Evolutionary conservation across 2,329 filamentous ascomycete genomes (phyloP), one percentile per base, ranked within the genome.

Genomic region (Cylindrodendrum hubeiense): DNA sequence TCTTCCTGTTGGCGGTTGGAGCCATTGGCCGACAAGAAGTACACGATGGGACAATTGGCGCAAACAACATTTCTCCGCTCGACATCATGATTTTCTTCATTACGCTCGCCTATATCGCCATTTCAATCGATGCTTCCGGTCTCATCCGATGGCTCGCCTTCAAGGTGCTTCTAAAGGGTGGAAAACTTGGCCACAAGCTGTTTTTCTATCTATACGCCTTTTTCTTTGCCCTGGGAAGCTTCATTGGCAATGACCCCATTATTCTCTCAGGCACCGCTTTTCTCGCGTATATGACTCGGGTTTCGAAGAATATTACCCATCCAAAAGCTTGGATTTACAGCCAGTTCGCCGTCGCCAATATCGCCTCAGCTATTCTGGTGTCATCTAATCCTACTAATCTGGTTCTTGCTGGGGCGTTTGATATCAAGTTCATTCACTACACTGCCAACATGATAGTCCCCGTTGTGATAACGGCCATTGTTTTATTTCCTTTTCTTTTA

Each of bases 361-460:
- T 93, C 51, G 89, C 89, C 2, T 93, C 91, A 0, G 91, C 92
- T 0, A 92, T 93, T 24, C 82, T 94, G 13, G 92, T 94, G 10
- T 93, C 91, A 0, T 93, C 91, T 0, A 94, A 94, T 65, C 92
- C 92, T 0, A 93, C 92, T 3, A 94, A 94, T 60, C 84, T 93
- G 8, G 91, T 93, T 0, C 84, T 93, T 0, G 90, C 91, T 0
- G 91, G 91, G 4, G 91, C 91, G 2, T 93, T 93, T 73, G 73
- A 86, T 4, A 90, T 93, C 80, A 90, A 86, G 54, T 93, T 93
- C 76, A 87, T 93, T 73, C 83, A 87, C 43, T 93, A 93, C 73
- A 93, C 91, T 0, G 91, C 89, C n/a, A 92, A 93, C 74, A 91
- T 93, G 85, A 90, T 93, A 19, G 89, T 93, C 0, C 91, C 91